Evolutionary conservation across 805 yeast species (phyloP).

Genomic region (Ogataea thermomethanolica): DNA sequence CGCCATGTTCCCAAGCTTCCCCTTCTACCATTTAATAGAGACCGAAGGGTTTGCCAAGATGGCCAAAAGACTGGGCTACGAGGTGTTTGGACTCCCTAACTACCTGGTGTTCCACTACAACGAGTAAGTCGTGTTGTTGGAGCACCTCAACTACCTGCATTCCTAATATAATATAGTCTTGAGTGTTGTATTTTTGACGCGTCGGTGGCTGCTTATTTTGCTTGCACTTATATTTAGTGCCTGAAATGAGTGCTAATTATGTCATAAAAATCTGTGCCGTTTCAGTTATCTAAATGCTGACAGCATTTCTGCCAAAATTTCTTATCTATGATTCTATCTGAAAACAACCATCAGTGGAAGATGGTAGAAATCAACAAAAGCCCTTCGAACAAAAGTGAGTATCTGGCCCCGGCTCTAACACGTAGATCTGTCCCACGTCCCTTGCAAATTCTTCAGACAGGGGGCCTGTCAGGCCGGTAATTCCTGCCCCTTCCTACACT

Average conservation of each 20-base stretch:
- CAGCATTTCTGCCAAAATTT: conserved; percentile 4
- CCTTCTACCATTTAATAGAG: conserved; percentile 94
- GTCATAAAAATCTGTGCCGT: neutral
- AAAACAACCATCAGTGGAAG: neutral
- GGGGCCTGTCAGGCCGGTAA: conserved; percentile 95
- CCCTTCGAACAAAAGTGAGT: conserved; percentile 27
- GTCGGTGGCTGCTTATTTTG: neutral
- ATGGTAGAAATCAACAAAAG: conserved; percentile 14
- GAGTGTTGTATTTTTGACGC: neutral
- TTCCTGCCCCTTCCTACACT: conserved; percentile 88
- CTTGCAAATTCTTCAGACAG: conserved; percentile 89
- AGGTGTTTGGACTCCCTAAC: conserved; percentile 89
- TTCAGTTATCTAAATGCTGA: conserved; percentile 4
- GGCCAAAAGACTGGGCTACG: conserved; percentile 93
- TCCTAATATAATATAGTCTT: neutral
- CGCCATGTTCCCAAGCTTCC: conserved; percentile 98
- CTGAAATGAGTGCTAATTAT: neutral
- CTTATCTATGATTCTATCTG: conserved; percentile 6
- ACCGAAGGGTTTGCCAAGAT: conserved; percentile 98
- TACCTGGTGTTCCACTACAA: conserved; percentile 89
- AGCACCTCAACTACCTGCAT: neutral
- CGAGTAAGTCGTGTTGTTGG: conserved; percentile 40
- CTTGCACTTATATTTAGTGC: neutral
- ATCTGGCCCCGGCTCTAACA: neutral
- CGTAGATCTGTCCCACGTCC: conserved; percentile 81